Evolutionary conservation across 2,329 filamentous ascomycete species (phyloP).

Genomic region (Nemania abortiva): DNA sequence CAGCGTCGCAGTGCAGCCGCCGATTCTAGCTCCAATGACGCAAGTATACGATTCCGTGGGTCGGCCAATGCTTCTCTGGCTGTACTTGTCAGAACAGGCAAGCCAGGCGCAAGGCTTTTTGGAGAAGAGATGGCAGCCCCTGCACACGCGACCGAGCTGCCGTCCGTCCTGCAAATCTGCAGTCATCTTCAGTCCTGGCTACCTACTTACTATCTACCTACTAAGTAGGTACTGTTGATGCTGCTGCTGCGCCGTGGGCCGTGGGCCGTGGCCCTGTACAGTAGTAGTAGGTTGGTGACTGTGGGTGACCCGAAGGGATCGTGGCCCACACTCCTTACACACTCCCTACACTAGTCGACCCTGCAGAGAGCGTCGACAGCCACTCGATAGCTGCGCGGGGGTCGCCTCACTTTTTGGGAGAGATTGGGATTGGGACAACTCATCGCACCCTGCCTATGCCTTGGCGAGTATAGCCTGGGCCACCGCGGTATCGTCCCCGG

Average conservation of each 20-base stretch:
- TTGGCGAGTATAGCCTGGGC: slow-evolving; percentile 27
- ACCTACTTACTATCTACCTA: background rate
- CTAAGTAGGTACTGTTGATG: background rate
- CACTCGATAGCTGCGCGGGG: slow-evolving; percentile 47
- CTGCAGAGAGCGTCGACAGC: slow-evolving; percentile 39
- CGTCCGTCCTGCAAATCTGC: slow-evolving; percentile 21
- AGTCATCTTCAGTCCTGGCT: slow-evolving; percentile 28
- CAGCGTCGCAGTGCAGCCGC: slow-evolving; percentile 35
- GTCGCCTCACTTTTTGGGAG: slow-evolving; percentile 49
- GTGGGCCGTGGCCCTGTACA: no score
- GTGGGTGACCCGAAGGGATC: slow-evolving; percentile 41
- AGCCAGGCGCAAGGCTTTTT: slow-evolving; percentile 29
- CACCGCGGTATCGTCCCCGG: slow-evolving; percentile 36
- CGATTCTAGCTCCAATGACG: slow-evolving; percentile 31
- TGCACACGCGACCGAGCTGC: slow-evolving; percentile 15
- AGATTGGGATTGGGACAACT: slow-evolving; percentile 45
- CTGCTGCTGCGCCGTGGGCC: background rate
- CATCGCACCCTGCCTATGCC: slow-evolving; percentile 46
- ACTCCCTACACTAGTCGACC: slow-evolving; percentile 6
- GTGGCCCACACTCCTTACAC: slow-evolving; percentile 22
- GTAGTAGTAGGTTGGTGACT: background rate
- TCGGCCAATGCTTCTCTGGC: slow-evolving; percentile 21
- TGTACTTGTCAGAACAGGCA: slow-evolving; percentile 26
- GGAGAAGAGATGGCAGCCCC: slow-evolving; percentile 18
- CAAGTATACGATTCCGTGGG: slow-evolving; percentile 19